Conservation (phyloP, 2,329 filamentous ascomycete species). For the Verticillium tricorpus region DNA sequence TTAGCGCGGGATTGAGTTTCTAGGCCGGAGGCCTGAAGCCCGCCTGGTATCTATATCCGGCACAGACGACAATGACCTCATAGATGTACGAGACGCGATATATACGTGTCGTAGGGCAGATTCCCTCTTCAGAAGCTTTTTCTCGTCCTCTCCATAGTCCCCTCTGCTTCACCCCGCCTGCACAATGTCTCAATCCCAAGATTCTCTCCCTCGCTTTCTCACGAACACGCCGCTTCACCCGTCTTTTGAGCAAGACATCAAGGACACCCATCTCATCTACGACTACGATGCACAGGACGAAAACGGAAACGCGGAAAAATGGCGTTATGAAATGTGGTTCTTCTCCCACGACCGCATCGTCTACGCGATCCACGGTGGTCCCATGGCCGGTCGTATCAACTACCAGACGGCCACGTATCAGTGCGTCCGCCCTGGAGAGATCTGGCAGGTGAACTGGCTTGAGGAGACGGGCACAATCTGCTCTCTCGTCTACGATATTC, state of each 20-base stretch:
- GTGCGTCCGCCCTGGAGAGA: conserved; percentile 51
- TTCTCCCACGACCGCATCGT: conserved; percentile 49
- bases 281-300: conserved; percentile 47
- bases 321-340: conserved; percentile 60
- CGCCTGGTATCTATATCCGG: background rate
- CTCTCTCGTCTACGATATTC: conserved; percentile 52
- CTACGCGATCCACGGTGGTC: conserved; percentile 56
- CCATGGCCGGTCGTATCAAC: conserved; percentile 51
- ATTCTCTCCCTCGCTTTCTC: conserved; percentile 11
- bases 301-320: conserved; percentile 49
- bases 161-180: background rate
- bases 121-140: no score
- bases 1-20: background rate
- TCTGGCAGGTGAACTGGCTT: conserved; percentile 59
- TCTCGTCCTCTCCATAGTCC: background rate
- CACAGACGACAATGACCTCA: background rate
- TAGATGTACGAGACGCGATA: background rate
- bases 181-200: background rate
- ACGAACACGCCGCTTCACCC: conserved; percentile 14
- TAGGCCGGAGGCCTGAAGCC: background rate
- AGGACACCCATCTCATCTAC: conserved; percentile 51
- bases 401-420: conserved; percentile 52
- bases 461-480: conserved; percentile 56
- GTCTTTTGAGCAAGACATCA: conserved; percentile 45
- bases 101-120: background rate